A percentile compares a stretch with the other conserved stretches of the same genome.
Evolutionary conservation across 345 rosid genomes (phyloP).

Genomic region (Sonneratia caseolaris): DNA sequence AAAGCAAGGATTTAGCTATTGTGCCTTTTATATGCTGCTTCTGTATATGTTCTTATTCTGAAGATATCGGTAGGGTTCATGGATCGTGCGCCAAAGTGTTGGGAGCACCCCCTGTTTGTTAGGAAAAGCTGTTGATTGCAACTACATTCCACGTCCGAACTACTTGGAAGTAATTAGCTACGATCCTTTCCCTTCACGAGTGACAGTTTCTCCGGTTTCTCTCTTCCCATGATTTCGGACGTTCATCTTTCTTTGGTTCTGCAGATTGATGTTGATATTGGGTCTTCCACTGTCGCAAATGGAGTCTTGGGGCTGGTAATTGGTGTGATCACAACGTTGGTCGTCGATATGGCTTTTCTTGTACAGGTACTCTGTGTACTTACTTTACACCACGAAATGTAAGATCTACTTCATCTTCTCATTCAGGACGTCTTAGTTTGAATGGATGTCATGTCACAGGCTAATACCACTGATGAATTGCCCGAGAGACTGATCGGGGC

Average conservation of each 20-base stretch:
- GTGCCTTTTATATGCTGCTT: background rate
- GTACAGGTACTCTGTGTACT: constrained; percentile 49
- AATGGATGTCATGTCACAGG: constrained; percentile 27
- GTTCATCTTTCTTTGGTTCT: constrained; percentile 6
- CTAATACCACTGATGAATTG: constrained; percentile 73
- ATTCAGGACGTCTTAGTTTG: no score
- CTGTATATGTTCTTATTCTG: constrained; percentile 5
- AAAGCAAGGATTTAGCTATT: no score
- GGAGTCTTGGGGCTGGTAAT: constrained; percentile 96
- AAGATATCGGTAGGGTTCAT: constrained; percentile 63
- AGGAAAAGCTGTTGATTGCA: constrained; percentile 96
- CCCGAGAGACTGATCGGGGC: constrained; percentile 90
- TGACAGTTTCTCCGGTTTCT: background rate
- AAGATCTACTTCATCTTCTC: background rate
- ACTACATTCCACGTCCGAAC: constrained; percentile 68
- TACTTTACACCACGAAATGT: background rate
- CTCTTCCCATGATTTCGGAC: background rate
- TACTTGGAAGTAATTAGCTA: constrained; percentile 72
- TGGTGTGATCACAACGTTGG: constrained; percentile 78
- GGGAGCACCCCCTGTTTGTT: constrained; percentile 97
- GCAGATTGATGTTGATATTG: constrained; percentile 90
- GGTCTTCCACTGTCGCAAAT: constrained; percentile 96
- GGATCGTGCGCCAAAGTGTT: constrained; percentile 98
- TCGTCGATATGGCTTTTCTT: constrained; percentile 98
- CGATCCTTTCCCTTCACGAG: background rate